Evolutionary conservation across 768 basidiomycete species (phyloP).

Genomic region (Auricularia auricula-judae): DNA sequence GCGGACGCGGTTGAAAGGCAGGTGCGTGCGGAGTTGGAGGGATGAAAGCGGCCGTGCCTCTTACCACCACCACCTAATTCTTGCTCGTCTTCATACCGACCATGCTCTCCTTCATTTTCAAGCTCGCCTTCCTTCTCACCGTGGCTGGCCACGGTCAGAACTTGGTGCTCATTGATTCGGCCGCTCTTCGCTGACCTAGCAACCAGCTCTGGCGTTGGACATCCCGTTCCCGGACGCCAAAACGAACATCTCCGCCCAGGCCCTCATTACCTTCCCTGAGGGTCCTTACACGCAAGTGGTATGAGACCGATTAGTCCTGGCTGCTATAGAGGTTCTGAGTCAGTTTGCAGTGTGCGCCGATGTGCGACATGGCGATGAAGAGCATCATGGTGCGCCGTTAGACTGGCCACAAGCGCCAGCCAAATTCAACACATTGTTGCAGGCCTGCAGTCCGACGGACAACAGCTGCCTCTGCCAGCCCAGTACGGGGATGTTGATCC

Average conservation of each 20-base stretch:
- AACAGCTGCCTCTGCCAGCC: conserved; percentile 44
- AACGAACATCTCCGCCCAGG: conserved; percentile 24
- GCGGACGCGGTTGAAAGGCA: neutral
- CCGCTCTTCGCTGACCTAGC: neutral
- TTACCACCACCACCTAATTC: conserved; percentile 8
- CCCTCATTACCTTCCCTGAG: conserved; percentile 35
- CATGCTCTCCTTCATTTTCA: conserved; percentile 9
- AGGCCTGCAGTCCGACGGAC: conserved; percentile 33
- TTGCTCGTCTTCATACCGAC: conserved; percentile 13
- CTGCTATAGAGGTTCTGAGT: neutral
- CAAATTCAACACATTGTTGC: conserved; percentile 6
- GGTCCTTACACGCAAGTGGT: conserved; percentile 18
- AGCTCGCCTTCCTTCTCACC: conserved; percentile 27
- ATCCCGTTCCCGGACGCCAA: conserved; percentile 31
- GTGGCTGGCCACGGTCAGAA: conserved; percentile 52
- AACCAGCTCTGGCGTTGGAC: conserved; percentile 35
- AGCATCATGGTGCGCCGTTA: neutral
- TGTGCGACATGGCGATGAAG: conserved; percentile 18
- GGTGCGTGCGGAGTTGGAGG: neutral
- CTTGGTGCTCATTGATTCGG: neutral
- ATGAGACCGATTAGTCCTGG: conserved; percentile 6
- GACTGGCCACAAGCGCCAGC: neutral
- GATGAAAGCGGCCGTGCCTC: neutral
- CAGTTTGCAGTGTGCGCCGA: conserved; percentile 23
- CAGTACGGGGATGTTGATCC: conserved; percentile 30